Base-by-base conservation (phyloP, 2,329 filamentous ascomycete genomes). In the Trichothecium roseum region DNA sequence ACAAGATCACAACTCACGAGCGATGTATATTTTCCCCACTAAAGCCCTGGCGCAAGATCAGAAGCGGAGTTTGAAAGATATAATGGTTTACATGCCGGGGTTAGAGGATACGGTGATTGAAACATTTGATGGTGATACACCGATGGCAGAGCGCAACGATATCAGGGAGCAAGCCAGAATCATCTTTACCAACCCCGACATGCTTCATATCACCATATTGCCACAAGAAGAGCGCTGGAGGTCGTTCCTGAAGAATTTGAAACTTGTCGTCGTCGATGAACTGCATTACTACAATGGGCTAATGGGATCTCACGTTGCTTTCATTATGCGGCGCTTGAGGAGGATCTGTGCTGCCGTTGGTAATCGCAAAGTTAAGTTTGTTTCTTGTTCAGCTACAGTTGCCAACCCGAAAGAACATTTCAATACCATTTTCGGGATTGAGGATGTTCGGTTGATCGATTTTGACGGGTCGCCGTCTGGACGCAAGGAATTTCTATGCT, bases 21-120 rank as follows among this genome's bases (percentile, higher is more conserved):
- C 91, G 3, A 86, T 98, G 79, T 96, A 95, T 54, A 94, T 98
- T 26, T 98, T 98, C 41, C 91, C 91, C 0, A 98, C 91, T 0
- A 98, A 98, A 59, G 91, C 91, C 2, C 63, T 98, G 13, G 89
- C 91, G 0, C 91, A 98, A 54, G 91, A 98, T 56, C 91, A 98
- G 56, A 78, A 81, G 46, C 74, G 87, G 45, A 94, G 87, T 45
- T 65, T 98, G 53, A 84, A 84, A 49, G 86, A 94, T 36, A 72
- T 96, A 52, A 64, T 96, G 41, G 63, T 72, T 1, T 94, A 82
- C 48, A 84, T 98, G 70, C 73, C 81, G 1, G 79, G 78, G 0
- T 59, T 96, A 16, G 78, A 87, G 50, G 69, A 84, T 29, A 64
- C 78, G 1, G 62, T 93, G 14, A 85, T 95, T 3, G 91, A 95